Conservation (phyloP, 192 early-diverging fungal species). For the Gorgonomyces haynaldii region DNA sequence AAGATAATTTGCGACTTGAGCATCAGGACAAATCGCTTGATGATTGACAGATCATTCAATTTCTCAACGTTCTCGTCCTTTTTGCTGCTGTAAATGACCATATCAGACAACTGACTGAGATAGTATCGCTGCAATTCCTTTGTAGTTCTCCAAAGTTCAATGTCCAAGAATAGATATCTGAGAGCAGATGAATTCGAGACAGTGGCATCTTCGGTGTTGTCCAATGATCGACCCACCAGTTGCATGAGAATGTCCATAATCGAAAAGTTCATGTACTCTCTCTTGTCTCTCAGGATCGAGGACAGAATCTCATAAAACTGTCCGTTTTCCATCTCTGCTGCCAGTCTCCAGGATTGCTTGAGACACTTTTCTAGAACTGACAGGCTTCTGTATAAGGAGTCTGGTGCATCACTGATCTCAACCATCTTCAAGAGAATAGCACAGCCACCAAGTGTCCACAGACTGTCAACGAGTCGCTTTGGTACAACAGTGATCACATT, state of each 20-base stretch:
- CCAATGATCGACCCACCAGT: slow-evolving; percentile 49
- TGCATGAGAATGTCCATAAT: slow-evolving; percentile 45
- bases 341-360: slow-evolving; percentile 53
- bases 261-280: slow-evolving; percentile 39
- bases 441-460: slow-evolving; percentile 65
- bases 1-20: slow-evolving; percentile 7
- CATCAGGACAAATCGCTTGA: slow-evolving; percentile 11
- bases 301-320: slow-evolving; percentile 58
- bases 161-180: slow-evolving; percentile 48
- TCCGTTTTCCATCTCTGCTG: slow-evolving; percentile 58
- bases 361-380: slow-evolving; percentile 47
- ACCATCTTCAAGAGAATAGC: slow-evolving; percentile 49
- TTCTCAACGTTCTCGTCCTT: slow-evolving; percentile 45
- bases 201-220: slow-evolving; percentile 46
- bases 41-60: slow-evolving; percentile 32
- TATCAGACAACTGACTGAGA: slow-evolving; percentile 44
- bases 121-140: slow-evolving; percentile 42
- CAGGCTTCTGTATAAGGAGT: slow-evolving; percentile 35
- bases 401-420: slow-evolving; percentile 39
- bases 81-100: slow-evolving; percentile 13
- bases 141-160: slow-evolving; percentile 57
- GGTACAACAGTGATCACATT: slow-evolving; percentile 44
- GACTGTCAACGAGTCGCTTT: slow-evolving; percentile 46
- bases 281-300: slow-evolving; percentile 51
- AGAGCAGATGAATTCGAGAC: slow-evolving; percentile 55